A percentile compares a stretch with the other conserved stretches of the same genome.
phyloP scores from a whole-genome alignment of 345 rosid genomes.

The Eucalyptus cloeziana region DNA sequence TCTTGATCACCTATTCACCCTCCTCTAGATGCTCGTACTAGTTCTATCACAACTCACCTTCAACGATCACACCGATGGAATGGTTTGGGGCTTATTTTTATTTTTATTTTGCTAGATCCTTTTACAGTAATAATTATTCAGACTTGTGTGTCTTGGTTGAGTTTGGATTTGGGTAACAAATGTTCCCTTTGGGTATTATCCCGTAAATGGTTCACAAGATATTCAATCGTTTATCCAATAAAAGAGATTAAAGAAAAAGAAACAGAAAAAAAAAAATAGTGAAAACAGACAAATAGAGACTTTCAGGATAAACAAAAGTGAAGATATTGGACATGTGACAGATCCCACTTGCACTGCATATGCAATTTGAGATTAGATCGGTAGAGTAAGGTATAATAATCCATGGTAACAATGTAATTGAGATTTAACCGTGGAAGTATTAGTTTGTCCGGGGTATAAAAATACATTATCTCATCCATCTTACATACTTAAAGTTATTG shows the following conservation, averaged over 20 bases:
- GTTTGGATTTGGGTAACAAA: too few relatives aligned
- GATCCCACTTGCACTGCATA: neutral
- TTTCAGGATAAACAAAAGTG: neutral
- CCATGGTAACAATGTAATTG: neutral
- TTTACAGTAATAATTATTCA: neutral
- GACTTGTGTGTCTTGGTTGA: neutral
- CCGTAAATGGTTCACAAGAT: neutral
- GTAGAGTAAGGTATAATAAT: neutral
- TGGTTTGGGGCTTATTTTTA: neutral
- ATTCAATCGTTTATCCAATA: neutral
- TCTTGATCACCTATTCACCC: too few relatives aligned
- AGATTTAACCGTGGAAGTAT: neutral
- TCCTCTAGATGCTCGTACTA: too few relatives aligned
- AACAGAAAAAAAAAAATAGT: too few relatives aligned
- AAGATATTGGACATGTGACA: too few relatives aligned
- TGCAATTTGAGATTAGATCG: neutral
- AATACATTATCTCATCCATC: too few relatives aligned
- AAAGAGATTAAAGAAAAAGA: too few relatives aligned
- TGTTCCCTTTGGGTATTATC: neutral
- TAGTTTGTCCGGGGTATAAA: neutral
- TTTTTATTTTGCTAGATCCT: neutral
- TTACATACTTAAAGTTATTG: neutral
- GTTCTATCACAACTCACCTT: too few relatives aligned
- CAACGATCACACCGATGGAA: neutral
- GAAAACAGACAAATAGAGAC: neutral